Conservation (phyloP, 257 asterid species). For the Lithospermum erythrorhizon region DNA sequence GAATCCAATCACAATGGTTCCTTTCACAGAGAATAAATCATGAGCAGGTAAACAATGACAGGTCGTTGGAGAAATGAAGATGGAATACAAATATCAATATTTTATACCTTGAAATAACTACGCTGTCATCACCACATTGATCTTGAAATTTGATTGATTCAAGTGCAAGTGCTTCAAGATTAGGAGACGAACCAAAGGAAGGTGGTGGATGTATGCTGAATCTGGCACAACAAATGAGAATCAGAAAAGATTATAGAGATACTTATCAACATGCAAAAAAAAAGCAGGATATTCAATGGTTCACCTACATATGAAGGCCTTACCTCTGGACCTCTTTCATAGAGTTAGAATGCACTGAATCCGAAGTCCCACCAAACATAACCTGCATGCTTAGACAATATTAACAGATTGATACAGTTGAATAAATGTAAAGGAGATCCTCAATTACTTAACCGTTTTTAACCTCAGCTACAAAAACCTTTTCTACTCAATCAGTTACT, state of each 20-base stretch:
- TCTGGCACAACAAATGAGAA: constrained; percentile 12
- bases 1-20: background rate
- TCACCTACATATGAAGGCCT: background rate
- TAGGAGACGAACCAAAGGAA: constrained; percentile 96
- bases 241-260: constrained; percentile 7
- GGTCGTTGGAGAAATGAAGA: background rate
- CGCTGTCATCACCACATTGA: constrained; percentile 42
- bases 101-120: constrained; percentile 48
- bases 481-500: background rate
- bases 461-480: background rate
- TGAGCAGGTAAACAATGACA: background rate
- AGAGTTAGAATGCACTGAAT: constrained; percentile 38
- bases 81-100: constrained; percentile 1
- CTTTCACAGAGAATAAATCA: background rate
- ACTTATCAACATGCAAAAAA: constrained; percentile 4
- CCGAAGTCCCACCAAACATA: constrained; percentile 42
- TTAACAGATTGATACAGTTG: background rate
- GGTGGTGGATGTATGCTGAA: constrained; percentile 95
- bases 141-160: constrained; percentile 53
- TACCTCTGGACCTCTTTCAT: constrained; percentile 32
- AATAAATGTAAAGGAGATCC: background rate
- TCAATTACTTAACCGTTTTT: background rate
- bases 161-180: constrained; percentile 91
- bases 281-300: constrained; percentile 1
- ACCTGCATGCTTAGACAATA: constrained; percentile 37